phyloP scores from a whole-genome alignment of 371 early-diverging fungal species.

The Catenaria anguillulae region DNA sequence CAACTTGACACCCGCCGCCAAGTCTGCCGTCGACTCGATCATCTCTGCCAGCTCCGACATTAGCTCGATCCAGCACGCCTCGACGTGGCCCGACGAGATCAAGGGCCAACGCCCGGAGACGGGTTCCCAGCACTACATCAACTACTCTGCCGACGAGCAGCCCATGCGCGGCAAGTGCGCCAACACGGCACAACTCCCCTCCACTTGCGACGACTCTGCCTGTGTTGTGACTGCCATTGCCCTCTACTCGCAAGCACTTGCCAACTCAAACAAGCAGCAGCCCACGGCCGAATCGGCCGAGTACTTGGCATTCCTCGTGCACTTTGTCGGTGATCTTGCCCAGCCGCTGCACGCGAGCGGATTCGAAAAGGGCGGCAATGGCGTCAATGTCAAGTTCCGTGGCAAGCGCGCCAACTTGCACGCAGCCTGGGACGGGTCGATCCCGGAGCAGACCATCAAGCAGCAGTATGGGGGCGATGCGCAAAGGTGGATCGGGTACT shows the following conservation, averaged over 20 bases:
- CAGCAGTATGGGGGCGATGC: constrained; percentile 14
- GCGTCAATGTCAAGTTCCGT: constrained; percentile 14
- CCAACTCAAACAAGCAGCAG: background rate
- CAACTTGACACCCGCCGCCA: background rate
- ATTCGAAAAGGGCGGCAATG: constrained; percentile 22
- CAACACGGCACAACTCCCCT: background rate
- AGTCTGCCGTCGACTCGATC: background rate
- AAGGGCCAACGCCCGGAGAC: background rate
- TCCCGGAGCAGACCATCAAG: constrained; percentile 19
- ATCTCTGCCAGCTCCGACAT: background rate
- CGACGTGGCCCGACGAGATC: constrained; percentile 1
- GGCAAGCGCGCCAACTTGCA: constrained; percentile 22
- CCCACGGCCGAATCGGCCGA: constrained; percentile 18
- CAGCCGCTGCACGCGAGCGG: constrained; percentile 42
- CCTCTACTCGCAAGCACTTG: background rate
- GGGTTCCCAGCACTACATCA: background rate
- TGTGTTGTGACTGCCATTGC: background rate
- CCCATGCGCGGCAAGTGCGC: background rate
- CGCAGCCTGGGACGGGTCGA: constrained; percentile 24
- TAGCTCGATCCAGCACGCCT: background rate
- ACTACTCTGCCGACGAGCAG: background rate
- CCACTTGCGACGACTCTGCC: background rate
- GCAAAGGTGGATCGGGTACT: constrained; percentile 16
- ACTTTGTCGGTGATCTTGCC: constrained; percentile 40
- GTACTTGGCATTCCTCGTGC: constrained; percentile 31